Base-by-base conservation (phyloP, 768 basidiomycete genomes). In the Suillus tomentosus region DNA sequence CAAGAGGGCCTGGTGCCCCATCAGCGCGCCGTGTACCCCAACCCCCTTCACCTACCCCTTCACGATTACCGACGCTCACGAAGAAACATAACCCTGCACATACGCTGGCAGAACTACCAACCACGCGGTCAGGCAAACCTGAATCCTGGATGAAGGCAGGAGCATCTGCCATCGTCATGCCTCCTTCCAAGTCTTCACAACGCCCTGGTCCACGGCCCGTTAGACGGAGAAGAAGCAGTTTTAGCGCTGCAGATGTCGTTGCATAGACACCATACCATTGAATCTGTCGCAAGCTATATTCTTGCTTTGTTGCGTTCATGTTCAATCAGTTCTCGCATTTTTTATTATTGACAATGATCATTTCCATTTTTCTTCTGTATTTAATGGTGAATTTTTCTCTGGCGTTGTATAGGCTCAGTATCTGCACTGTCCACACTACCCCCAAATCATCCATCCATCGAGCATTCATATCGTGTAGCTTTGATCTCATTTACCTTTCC, bases 231-330 rank as follows among this genome's bases (percentile, higher is more conserved):
- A 81, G 93, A 64, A 94, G 93, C 72, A 95, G 94, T 70, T 95
- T 95, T 76, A 94, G 94, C 72, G 82, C 88, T 62, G 92, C 90
- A 4, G 93, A 95, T 73, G 88, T 94, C 24, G 85, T 94, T 65
- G 92, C 90, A 70, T 94, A 79, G 78, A 56, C 53, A 45, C 58
- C 42, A 39, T 55, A 64, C 9, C 13, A 61, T 14, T 57, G 47
- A n/a, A 48, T 43, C 50, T 63, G 40, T 42, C 19, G 40, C 62
- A 53, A 59, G 61, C 62, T 50, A 27, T 60, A 48, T 67, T 48
- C 43, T 37, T 58, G 36, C 40, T 42, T 57, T 63, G 22, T 66
- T 66, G 66, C 54, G 68, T 67, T 71, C 62, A 43, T 66, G 61
- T 51, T 58, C 55, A 66, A 42, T 51, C 58, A 60, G 42, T 34